Base-by-base conservation (phyloP, 192 early-diverging fungal species). In the Irineochytrium annulatum region DNA sequence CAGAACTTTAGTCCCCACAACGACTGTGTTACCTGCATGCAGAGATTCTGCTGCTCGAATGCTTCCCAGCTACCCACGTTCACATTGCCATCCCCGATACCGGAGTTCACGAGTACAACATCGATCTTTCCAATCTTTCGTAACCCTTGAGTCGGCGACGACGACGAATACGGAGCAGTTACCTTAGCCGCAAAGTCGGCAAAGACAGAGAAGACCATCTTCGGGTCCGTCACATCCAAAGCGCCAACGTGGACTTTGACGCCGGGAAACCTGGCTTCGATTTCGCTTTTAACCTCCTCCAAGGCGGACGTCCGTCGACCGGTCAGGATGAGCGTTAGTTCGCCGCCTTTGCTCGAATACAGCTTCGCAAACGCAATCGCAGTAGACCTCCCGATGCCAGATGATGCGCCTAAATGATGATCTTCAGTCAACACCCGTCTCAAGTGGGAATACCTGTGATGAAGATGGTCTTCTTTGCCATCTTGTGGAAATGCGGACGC, bases 381-480 rank as follows among this genome's bases (percentile, higher is more conserved):
- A 49, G 46, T 49, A 24, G 13, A 24, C 13, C 26, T 8, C 8
- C 46, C 46, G 46, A 49, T 49, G 11, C 46, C 46, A 22, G 46
- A 49, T 6, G 46, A 49, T 8, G 46, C 46, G 6, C n/a, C n/a
- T n/a, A n/a, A n/a, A n/a, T n/a, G n/a, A n/a, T n/a, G n/a, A n/a
- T n/a, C n/a, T n/a, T n/a, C n/a, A n/a, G n/a, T n/a, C n/a, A n/a
- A n/a, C n/a, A n/a, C n/a, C n/a, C n/a, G n/a, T n/a, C n/a, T n/a
- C n/a, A n/a, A n/a, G n/a, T n/a, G n/a, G n/a, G n/a, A n/a, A n/a
- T n/a, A n/a, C 46, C 46, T 8, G 46, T 49, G 22, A 49, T 49
- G 46, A 49, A 49, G 22, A 49, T 24, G 24, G 46, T 49, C 26
- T 49, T 49, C n/a, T 41, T 41, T 8, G 37, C n/a, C 37, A 41